A percentile compares a stretch with the other conserved stretches of the same genome.
These are phyloP conservation scores for Leptographium wingfieldii DNA, from an alignment of 2,329 filamentous ascomycete genomes.

Conservation along the genomic window DNA sequence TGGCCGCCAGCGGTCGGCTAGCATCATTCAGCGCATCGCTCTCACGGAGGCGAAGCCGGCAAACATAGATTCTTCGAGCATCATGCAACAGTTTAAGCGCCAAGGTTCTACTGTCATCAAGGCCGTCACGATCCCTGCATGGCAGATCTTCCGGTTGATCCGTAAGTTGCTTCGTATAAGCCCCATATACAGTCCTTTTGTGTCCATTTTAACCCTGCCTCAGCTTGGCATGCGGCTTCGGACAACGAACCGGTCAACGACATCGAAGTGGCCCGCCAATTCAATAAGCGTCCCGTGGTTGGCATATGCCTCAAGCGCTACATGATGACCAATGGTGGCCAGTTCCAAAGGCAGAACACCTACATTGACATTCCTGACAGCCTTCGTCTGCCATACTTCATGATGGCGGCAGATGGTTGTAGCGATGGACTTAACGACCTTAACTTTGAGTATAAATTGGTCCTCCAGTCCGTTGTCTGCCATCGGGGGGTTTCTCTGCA, in stretches of 20 bases:
- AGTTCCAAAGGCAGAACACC: slow-evolving; percentile 61
- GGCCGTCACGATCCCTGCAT: slow-evolving; percentile 88
- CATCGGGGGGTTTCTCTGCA: slow-evolving; percentile 77
- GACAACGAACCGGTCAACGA: slow-evolving; percentile 47
- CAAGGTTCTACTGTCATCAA: slow-evolving; percentile 46
- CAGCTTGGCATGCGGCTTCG: slow-evolving; percentile 70
- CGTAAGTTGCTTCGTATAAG: slow-evolving; percentile 38
- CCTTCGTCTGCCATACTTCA: slow-evolving; percentile 79
- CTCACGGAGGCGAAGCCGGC: slow-evolving; percentile 36
- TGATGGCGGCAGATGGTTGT: slow-evolving; percentile 60
- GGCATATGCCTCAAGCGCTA: slow-evolving; percentile 92
- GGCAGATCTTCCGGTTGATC: slow-evolving; percentile 92
- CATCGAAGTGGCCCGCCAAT: slow-evolving; percentile 76
- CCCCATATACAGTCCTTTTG: background rate
- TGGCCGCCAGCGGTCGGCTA: slow-evolving; percentile 37
- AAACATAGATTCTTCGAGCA: slow-evolving; percentile 26
- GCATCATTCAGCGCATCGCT: slow-evolving; percentile 48
- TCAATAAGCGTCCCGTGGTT: slow-evolving; percentile 72
- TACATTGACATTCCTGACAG: slow-evolving; percentile 78
- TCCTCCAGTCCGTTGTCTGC: slow-evolving; percentile 83
- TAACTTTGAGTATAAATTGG: slow-evolving; percentile 84
- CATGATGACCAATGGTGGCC: slow-evolving; percentile 56
- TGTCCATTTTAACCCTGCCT: background rate
- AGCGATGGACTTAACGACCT: slow-evolving; percentile 48
- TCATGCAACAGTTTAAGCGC: slow-evolving; percentile 30